Evolutionary conservation across 208 protist species (phyloP), one percentile per base, ranked within the genome.

Genomic region (Herpetomonas tarakana): DNA sequence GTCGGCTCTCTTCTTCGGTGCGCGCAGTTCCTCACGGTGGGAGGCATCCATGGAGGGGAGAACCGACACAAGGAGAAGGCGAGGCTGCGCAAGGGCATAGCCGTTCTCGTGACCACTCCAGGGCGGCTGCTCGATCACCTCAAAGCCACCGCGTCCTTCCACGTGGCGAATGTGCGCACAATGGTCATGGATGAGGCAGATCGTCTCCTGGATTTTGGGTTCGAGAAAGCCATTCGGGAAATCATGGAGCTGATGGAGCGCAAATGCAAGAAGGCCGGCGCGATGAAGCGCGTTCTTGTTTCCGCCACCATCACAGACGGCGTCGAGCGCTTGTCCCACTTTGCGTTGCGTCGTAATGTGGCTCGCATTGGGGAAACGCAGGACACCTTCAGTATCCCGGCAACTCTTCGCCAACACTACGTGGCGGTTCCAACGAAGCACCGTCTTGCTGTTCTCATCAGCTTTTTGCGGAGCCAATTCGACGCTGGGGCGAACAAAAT

Each of bases 161-260:
- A 80, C 44, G 65, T 91, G 19, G 58, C 78, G 26, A 58, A 74
- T 27, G 28, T 68, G 44, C 81, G 95, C 44, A 98, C 89, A 49
- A 78, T 99, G 35, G 78, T 81, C 62, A 94, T 99, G 54, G 98
- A 99, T 71, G 98, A 99, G 73, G 98, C 98, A 7, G 98, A 99
- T 73, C 83, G 98, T 14, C 96, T 99, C 92, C 88, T 99, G 19
- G 98, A 99, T 74, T 97, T 99, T 96, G 98, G 98, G 24, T 99
- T 99, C 64, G 97, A 99, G 65, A 88, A 92, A 35, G 79, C 98
- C 58, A 98, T 99, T 65, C 88, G 87, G 28, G 91, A 98, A 54
- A 99, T 99, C 65, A 89, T 99, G 68, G 81, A 91, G 54, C 38
- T 98, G 22, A 60, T 95, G 2, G 56, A 62, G 38, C 77, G 18